Conservation (phyloP, 2,329 filamentous ascomycete genomes). For the Microascus cirrosus region DNA sequence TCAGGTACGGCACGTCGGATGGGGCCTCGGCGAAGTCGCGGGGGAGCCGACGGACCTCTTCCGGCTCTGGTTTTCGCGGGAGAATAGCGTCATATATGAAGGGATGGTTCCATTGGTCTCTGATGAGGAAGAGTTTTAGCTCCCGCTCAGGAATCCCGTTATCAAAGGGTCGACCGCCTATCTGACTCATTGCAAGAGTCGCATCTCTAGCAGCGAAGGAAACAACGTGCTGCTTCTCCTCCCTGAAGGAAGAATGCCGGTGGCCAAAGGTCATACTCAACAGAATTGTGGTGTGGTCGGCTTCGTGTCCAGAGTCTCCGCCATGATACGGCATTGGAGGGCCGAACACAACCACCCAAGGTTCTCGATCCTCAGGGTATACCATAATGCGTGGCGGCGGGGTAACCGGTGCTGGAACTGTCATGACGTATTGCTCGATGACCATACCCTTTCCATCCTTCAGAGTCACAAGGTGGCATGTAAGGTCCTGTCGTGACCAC, state of each 20-base stretch:
- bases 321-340: not conserved
- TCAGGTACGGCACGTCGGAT: conserved; percentile 35
- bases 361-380: conserved; percentile 23
- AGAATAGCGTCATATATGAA: conserved; percentile 30
- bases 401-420: conserved; percentile 30
- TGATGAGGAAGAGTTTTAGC: conserved; percentile 20
- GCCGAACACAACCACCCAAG: conserved; percentile 25
- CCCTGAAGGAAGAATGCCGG: conserved; percentile 23
- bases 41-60: conserved; percentile 25
- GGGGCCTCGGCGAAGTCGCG: conserved; percentile 25
- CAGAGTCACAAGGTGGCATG: conserved; percentile 7
- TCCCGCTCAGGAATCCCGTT: conserved; percentile 14
- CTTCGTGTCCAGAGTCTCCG: not conserved
- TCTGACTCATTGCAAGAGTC: conserved; percentile 15
- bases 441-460: conserved; percentile 18
- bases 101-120: conserved; percentile 23
- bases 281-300: conserved; percentile 30
- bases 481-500: conserved; percentile 22
- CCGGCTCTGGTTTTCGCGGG: conserved; percentile 27
- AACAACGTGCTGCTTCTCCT: conserved; percentile 29
- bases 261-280: conserved; percentile 23
- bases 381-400: conserved; percentile 23
- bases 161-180: conserved; percentile 13
- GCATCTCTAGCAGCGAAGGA: conserved; percentile 20
- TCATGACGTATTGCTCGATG: conserved; percentile 26